Evolutionary conservation across 768 basidiomycete genomes (phyloP), one percentile per base, ranked within the genome.

Genomic region (Auriculariales sp.): DNA sequence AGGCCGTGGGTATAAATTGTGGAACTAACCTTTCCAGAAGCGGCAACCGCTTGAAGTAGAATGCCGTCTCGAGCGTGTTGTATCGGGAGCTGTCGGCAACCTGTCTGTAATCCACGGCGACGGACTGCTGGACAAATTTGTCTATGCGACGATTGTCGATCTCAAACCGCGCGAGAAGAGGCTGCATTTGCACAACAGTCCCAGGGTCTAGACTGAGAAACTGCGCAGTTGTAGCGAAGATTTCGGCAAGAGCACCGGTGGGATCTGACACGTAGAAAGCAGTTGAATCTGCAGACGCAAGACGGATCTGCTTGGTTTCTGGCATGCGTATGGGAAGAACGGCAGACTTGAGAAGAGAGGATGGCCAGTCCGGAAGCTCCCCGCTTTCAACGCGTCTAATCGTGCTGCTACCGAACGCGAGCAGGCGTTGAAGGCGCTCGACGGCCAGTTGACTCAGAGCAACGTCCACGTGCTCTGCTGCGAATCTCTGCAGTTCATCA

Each of bases 401-500:
- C 14, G 39, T 22, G 39, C 19, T 22, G 7, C 22, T 25, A 19
- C 22, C 39, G 27, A n/a, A 44, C 6, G 22, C 39, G 7, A 44
- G 39, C 19, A 44, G 39, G 22, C 19, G 17, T 25, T 12, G 12
- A 10, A 44, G 39, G 10, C 19, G 12, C 19, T 44, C 39, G 39
- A 12, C 22, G 7, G 39, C 12, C 27, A 24, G 12, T 5, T 10
- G 19, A 12, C 22, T 44, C 7, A 44, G 6, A 7, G 19, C 19
- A 2, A 44, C 22, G 12, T 19, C 15, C 9, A 19, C 22, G 15
- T 44, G 39, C 19, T 11, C 17, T 12, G 4, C 17, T 6, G 28
- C 12, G 12, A 59, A 34, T 19, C 28, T 24, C 14, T 42, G 42
- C 3, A 59, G 28, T 35, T 59, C 58, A 2, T 57, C 50, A 14